Base-by-base conservation (phyloP, 108 stramenopile species). In the Nitzschia sp. region DNA sequence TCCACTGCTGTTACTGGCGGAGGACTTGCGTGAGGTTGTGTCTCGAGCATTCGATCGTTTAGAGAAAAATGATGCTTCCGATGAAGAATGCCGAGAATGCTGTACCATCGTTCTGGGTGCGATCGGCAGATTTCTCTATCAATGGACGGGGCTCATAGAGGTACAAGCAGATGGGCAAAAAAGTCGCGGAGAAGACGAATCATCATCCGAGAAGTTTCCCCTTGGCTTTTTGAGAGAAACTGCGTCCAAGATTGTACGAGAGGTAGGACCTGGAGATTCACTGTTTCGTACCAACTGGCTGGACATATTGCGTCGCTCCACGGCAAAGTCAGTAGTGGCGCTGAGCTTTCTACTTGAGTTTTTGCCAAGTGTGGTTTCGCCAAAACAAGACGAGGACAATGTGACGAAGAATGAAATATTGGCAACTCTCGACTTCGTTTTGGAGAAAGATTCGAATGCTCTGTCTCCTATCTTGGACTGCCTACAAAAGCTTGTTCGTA, bases 191-290 rank as follows among this genome's bases (percentile, higher is more conserved):
- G 4, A 11, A 8, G 13, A 41, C 38, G 38, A 52, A 19, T 52
- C 50, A 19, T n/a, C n/a, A n/a, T 52, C 50, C 50, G 5, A 52
- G 21, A 11, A 41, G 38, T 41, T 11, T 41, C 4, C 28, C 17
- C 8, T 29, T 56, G 2, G 23, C n/a, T 47, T 45, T 15, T 17
- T 63, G 23, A 46, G 45, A 27, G 28, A 63, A 46, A 48, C 46
- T 2, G 19, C 29, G 21, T 63, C 46, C 17, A 27, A 19, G 26
- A 19, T 63, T 3, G 27, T 63, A 4, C 45, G 15, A 29, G 46
- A 41, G 16, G 6, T 63, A 22, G 63, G 63, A 29, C 45, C 46
- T 17, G 63, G 63, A 2, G 46, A 46, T 29, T 15, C 63, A 16
- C 46, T 41, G 26, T 31, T 63, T 45, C 63, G 63, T 2, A 36